These are phyloP conservation scores for Solanum gandarillasii DNA, from an alignment of 257 asterid species.

Conservation along the genomic window DNA sequence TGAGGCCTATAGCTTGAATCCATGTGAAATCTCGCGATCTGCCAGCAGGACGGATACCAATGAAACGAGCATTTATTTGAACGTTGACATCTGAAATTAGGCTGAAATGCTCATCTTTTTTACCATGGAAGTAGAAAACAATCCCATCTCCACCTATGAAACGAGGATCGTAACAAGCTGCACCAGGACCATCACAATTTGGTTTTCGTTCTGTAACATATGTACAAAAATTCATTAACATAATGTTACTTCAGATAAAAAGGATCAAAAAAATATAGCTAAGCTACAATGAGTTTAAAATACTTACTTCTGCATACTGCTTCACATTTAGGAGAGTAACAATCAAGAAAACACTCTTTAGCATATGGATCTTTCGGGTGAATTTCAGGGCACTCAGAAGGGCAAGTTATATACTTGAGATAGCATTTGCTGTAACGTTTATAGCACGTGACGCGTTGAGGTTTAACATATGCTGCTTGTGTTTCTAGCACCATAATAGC, in stretches of 20 bases:
- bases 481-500: not conserved
- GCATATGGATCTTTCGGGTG: slow-evolving; percentile 8
- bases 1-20: slow-evolving; percentile 11
- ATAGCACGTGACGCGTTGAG: slow-evolving; percentile 1
- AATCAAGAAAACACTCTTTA: slow-evolving; percentile 15
- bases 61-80: slow-evolving; percentile 13
- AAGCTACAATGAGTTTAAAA: not conserved
- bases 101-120: slow-evolving; percentile 9
- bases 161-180: slow-evolving; percentile 11
- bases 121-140: slow-evolving; percentile 16
- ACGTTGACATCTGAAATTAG: slow-evolving; percentile 5
- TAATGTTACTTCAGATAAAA: not conserved
- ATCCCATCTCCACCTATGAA: slow-evolving; percentile 16
- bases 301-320: slow-evolving; percentile 10
- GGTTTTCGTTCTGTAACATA: slow-evolving; percentile 6
- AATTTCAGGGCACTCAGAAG: slow-evolving; percentile 4
- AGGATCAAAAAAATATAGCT: not conserved
- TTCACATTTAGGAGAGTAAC: slow-evolving; percentile 16
- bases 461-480: not conserved
- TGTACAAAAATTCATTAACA: not conserved
- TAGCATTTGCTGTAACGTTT: slow-evolving; percentile 9
- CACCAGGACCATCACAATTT: slow-evolving; percentile 15
- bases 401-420: slow-evolving; percentile 3
- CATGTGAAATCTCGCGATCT: slow-evolving; percentile 9
- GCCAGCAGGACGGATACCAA: slow-evolving; percentile 2